Conservation (phyloP, 176 grass and related monocot genomes). For the Musa beccarii region DNA sequence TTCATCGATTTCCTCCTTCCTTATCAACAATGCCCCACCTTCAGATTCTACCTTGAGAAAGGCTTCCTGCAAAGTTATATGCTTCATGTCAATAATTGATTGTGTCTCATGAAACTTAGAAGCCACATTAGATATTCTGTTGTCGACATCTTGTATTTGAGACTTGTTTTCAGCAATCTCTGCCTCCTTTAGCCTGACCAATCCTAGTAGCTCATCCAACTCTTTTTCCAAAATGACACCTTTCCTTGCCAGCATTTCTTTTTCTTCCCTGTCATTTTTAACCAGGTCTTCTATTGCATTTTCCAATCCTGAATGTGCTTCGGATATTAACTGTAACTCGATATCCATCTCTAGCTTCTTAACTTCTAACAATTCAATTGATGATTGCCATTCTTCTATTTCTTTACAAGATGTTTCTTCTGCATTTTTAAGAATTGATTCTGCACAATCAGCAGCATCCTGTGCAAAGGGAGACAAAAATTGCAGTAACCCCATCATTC, state of each 20-base stretch:
- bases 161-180: constrained; percentile 87
- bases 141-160: constrained; percentile 61
- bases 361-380: constrained; percentile 69
- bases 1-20: constrained; percentile 64
- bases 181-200: constrained; percentile 75
- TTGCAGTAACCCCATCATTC: background rate
- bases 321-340: constrained; percentile 64
- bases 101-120: constrained; percentile 55
- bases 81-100: constrained; percentile 62
- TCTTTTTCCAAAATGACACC: constrained; percentile 57
- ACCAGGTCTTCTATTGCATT: constrained; percentile 66
- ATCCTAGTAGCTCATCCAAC: constrained; percentile 55
- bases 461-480: constrained; percentile 36
- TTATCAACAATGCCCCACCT: constrained; percentile 35
- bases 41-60: constrained; percentile 53
- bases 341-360: constrained; percentile 70
- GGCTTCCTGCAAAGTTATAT: constrained; percentile 41
- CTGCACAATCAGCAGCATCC: constrained; percentile 66
- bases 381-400: constrained; percentile 75
- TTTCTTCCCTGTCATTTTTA: constrained; percentile 60
- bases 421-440: constrained; percentile 44
- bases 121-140: constrained; percentile 46
- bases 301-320: constrained; percentile 55
- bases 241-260: constrained; percentile 51
- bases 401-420: constrained; percentile 52